phyloP scores from a whole-genome alignment of 2,329 filamentous ascomycete genomes.

The Lasiodiplodia sp. region DNA sequence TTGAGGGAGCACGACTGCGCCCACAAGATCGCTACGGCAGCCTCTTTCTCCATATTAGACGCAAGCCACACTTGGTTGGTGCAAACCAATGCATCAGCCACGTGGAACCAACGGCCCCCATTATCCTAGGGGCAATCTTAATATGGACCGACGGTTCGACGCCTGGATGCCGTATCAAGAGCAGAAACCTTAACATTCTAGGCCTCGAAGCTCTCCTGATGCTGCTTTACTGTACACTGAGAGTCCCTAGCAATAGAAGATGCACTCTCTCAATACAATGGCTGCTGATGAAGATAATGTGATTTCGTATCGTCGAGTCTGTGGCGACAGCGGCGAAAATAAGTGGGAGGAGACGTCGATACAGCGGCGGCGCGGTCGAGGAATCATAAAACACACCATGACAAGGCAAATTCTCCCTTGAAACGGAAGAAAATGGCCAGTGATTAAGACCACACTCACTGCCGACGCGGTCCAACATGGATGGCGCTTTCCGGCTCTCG shows the following conservation, averaged over 20 bases:
- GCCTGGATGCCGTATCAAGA: slow-evolving; percentile 8
- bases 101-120: slow-evolving; percentile 20
- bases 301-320: background rate
- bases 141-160: slow-evolving; percentile 4
- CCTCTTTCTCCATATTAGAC: background rate
- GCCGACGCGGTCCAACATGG: background rate
- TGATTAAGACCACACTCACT: background rate
- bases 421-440: too few relatives aligned
- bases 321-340: background rate
- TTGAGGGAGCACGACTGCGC: background rate
- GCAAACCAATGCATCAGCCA: slow-evolving; percentile 22
- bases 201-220: background rate
- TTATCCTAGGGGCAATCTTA: slow-evolving; percentile 17
- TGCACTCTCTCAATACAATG: too few relatives aligned
- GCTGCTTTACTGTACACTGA: background rate
- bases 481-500: background rate
- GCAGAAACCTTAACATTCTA: slow-evolving; percentile 4
- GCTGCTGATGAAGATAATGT: background rate
- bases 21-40: background rate
- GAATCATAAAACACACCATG: background rate
- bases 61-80: background rate
- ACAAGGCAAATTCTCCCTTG: background rate
- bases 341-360: background rate
- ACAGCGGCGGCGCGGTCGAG: slow-evolving; percentile 5
- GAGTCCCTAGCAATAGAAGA: background rate